Conservation (phyloP, 768 basidiomycete species). For the Filobasidium wieringae region DNA sequence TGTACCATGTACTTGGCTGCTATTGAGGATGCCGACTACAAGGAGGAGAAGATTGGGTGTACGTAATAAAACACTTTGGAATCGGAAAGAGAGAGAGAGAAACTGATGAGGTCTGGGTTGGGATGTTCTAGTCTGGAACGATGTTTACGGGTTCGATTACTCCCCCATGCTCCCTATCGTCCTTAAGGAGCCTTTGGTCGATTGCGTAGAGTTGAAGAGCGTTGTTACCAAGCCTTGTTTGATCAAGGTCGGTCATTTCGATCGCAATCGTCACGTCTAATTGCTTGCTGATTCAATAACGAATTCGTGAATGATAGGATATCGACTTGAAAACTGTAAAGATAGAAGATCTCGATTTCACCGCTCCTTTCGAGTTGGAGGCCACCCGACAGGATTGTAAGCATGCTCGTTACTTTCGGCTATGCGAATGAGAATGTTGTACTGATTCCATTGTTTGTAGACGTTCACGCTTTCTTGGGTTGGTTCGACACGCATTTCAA, state of each 20-base stretch:
- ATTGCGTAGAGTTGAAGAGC: constrained; percentile 93
- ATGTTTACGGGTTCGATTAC: constrained; percentile 98
- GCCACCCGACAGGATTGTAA: constrained; percentile 84
- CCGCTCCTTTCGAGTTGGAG: constrained; percentile 61
- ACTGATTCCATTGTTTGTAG: constrained; percentile 41
- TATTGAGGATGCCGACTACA: constrained; percentile 98
- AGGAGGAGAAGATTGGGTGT: constrained; percentile 99
- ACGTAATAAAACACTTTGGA: constrained; percentile 36
- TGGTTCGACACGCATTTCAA: constrained; percentile 98
- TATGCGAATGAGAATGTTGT: neutral
- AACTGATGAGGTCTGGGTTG: constrained; percentile 6
- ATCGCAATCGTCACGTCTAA: too few species aligned
- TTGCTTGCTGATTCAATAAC: too few species aligned
- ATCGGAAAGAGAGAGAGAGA: neutral
- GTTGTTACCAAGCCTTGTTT: constrained; percentile 85
- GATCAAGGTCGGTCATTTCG: constrained; percentile 67
- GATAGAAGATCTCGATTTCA: constrained; percentile 89
- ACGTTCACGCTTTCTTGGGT: constrained; percentile 92
- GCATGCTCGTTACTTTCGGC: constrained; percentile 27
- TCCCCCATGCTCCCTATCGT: constrained; percentile 99
- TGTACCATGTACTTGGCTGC: constrained; percentile 87
- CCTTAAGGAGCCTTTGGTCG: constrained; percentile 86
- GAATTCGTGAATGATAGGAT: constrained; percentile 46
- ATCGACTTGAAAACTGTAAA: constrained; percentile 81
- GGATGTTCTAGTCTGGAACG: constrained; percentile 80